Conservation (phyloP, 208 protist species). For the Blastocrithidia nonstop region DNA sequence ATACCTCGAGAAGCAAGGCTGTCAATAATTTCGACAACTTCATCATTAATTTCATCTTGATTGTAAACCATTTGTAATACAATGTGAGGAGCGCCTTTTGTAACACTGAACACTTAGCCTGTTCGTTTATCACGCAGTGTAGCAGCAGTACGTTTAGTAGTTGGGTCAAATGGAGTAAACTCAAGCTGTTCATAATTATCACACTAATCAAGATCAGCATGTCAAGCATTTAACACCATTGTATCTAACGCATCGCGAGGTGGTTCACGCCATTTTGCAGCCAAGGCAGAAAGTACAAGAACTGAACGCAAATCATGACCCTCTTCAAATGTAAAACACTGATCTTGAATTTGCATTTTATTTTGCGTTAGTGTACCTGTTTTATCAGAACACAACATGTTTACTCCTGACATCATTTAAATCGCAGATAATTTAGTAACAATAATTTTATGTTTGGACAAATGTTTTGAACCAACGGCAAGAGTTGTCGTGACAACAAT, state of each 20-base stretch:
- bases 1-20: slow-evolving; percentile 44
- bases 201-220: too few relatives aligned
- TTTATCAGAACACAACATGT: slow-evolving; percentile 90
- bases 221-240: slow-evolving; percentile 62
- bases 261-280: slow-evolving; percentile 84
- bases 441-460: slow-evolving; percentile 89
- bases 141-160: slow-evolving; percentile 52
- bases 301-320: slow-evolving; percentile 35
- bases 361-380: slow-evolving; percentile 91
- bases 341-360: slow-evolving; percentile 79
- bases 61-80: slow-evolving; percentile 64
- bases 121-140: slow-evolving; percentile 37
- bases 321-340: slow-evolving; percentile 56
- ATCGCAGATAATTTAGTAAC: slow-evolving; percentile 88
- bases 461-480: slow-evolving; percentile 79
- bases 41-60: slow-evolving; percentile 54
- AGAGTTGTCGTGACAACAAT: slow-evolving; percentile 79
- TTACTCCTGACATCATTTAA: slow-evolving; percentile 81
- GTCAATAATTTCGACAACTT: slow-evolving; percentile 59
- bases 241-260: slow-evolving; percentile 82
- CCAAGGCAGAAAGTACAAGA: slow-evolving; percentile 64
- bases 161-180: slow-evolving; percentile 49
- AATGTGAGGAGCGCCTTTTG: slow-evolving; percentile 82
- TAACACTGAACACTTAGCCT: slow-evolving; percentile 58
- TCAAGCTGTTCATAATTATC: slow-evolving; percentile 66